A percentile compares a stretch with the other conserved stretches of the same genome.
Conservation (phyloP, 352 stramenopile genomes). For the Phytophthora megakarya region DNA sequence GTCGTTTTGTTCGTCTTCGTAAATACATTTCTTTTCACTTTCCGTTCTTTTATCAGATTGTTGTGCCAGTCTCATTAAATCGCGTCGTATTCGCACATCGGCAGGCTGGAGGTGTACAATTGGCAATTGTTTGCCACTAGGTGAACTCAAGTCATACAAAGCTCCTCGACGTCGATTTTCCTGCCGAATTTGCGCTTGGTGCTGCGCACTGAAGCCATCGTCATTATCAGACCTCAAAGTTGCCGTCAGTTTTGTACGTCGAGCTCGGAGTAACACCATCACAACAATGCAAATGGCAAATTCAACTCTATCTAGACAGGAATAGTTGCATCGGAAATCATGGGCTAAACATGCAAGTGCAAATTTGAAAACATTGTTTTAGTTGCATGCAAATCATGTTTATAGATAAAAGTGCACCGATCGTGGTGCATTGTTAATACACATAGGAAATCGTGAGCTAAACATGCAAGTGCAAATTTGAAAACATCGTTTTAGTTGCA, state of each 20-base stretch:
- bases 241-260: constrained; percentile 14
- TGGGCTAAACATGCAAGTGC: too few species aligned
- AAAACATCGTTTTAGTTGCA: too few species aligned
- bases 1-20: constrained; percentile 59
- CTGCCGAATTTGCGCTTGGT: constrained; percentile 20
- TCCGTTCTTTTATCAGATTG: constrained; percentile 24
- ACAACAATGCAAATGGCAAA: constrained; percentile 1
- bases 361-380: too few species aligned
- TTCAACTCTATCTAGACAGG: constrained; percentile 1
- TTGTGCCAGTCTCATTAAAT: constrained; percentile 45
- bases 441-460: too few species aligned
- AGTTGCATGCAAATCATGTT: constrained; percentile 24
- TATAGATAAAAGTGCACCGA: constrained; percentile 38
- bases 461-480: too few species aligned
- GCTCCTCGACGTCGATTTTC: constrained; percentile 44
- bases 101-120: constrained; percentile 36
- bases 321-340: too few species aligned
- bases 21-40: constrained; percentile 14
- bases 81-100: constrained; percentile 51
- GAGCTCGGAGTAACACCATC: constrained; percentile 29
- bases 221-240: constrained; percentile 16
- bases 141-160: constrained; percentile 46
- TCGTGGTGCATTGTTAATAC: too few species aligned
- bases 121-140: constrained; percentile 40
- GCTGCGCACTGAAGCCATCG: constrained; percentile 17